phyloP scores from a whole-genome alignment of 2,329 filamentous ascomycete species.

The Raffaelea arxii region DNA sequence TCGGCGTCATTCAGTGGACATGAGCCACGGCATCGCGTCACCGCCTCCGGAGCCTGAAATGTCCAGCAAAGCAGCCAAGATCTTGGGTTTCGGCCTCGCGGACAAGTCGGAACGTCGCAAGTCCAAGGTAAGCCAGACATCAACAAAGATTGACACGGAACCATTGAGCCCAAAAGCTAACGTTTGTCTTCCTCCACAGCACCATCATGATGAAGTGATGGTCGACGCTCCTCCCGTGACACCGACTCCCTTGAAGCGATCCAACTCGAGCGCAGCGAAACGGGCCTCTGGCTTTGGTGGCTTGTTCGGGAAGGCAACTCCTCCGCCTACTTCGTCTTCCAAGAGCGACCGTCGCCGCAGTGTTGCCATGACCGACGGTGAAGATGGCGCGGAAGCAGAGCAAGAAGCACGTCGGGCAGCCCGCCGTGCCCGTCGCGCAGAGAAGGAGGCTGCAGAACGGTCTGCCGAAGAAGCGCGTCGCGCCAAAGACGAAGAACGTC shows the following conservation, averaged over 20 bases:
- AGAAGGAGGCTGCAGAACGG: constrained; percentile 38
- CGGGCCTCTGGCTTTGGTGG: constrained; percentile 42
- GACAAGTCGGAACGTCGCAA: constrained; percentile 37
- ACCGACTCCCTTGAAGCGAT: constrained; percentile 46
- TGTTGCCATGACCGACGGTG: constrained; percentile 36
- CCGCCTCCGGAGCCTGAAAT: constrained; percentile 65
- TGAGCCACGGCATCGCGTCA: constrained; percentile 54
- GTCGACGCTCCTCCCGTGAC: constrained; percentile 37
- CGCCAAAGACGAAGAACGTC: constrained; percentile 46
- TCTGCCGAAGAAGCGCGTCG: constrained; percentile 46
- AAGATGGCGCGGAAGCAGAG: constrained; percentile 31
- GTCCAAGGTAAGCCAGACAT: constrained; percentile 35
- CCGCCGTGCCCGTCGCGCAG: constrained; percentile 48
- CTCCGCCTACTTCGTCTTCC: constrained; percentile 26
- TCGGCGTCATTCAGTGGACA: constrained; percentile 59
- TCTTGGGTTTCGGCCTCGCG: constrained; percentile 51
- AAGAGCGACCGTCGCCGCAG: constrained; percentile 41
- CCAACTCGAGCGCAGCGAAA: constrained; percentile 54
- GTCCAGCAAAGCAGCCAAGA: constrained; percentile 66
- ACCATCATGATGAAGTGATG: constrained; percentile 52
- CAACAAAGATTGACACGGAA: too few species aligned
- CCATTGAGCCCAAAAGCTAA: not conserved
- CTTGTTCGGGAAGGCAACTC: constrained; percentile 51
- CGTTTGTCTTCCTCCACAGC: constrained; percentile 33
- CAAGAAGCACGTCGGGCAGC: constrained; percentile 54